Percentiles rank a stretch among this genome's conserved stretches.
Conservation (phyloP, 2,329 filamentous ascomycete genomes). For the Geosmithia putterillii region DNA sequence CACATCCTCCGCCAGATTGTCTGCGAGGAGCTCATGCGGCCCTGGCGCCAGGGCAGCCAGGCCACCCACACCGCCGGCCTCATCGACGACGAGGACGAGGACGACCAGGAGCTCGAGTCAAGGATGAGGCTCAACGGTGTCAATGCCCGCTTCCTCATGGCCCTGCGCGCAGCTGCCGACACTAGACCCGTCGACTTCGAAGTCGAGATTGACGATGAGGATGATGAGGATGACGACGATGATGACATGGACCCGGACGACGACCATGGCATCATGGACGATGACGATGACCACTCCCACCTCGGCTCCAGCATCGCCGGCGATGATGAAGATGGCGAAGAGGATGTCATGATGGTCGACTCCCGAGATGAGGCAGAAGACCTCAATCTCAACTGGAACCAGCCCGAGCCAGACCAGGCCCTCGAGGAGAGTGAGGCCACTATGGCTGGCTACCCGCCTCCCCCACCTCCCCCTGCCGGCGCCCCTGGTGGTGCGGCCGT, state of each 20-base stretch:
- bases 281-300: constrained; percentile 11
- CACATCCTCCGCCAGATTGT: constrained; percentile 69
- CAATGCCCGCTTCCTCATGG: constrained; percentile 23
- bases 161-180: constrained; percentile 19
- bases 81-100: constrained; percentile 32
- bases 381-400: constrained; percentile 36
- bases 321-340: constrained; percentile 39
- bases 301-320: constrained; percentile 30
- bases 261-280: constrained; percentile 15
- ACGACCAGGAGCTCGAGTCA: constrained; percentile 32
- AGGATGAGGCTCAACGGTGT: constrained; percentile 15
- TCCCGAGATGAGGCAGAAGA: constrained; percentile 31
- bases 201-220: constrained; percentile 15
- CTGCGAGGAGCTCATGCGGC: constrained; percentile 81
- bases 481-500: constrained; percentile 26
- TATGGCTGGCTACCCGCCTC: constrained; percentile 58
- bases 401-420: constrained; percentile 48
- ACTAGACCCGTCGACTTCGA: constrained; percentile 12
- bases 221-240: constrained; percentile 16
- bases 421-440: constrained; percentile 69
- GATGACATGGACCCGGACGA: constrained; percentile 24
- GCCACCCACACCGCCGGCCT: constrained; percentile 54
- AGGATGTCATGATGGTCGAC: constrained; percentile 46
- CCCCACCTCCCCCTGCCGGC: constrained; percentile 42
- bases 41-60: constrained; percentile 77